These are phyloP conservation scores for Verticillium dahliae DNA, from an alignment of 2,329 filamentous ascomycete species.

Conservation along the genomic window DNA sequence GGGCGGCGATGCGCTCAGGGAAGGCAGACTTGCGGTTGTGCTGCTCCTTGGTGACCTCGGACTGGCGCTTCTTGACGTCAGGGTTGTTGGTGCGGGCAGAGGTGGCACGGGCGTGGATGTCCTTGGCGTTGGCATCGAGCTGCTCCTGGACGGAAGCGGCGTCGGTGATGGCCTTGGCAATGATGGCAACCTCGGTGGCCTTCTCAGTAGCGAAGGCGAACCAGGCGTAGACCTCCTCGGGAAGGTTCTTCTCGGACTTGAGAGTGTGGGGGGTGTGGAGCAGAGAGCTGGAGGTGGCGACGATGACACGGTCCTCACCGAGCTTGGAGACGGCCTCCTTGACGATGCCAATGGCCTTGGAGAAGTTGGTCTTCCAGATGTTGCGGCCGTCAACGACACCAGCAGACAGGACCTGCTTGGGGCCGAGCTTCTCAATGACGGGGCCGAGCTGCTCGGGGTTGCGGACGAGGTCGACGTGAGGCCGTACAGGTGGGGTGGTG, in stretches of 20 bases:
- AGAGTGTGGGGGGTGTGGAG: conserved; percentile 98
- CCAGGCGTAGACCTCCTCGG: conserved; percentile 66
- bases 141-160: conserved; percentile 79
- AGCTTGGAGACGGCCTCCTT: conserved; percentile 90
- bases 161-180: conserved; percentile 94
- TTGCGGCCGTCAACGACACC: conserved; percentile 98
- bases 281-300: conserved; percentile 94
- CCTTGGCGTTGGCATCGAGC: conserved; percentile 96
- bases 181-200: conserved; percentile 80
- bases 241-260: conserved; percentile 95
- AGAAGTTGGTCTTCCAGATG: conserved; percentile 99
- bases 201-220: conserved; percentile 98
- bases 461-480: conserved; percentile 96
- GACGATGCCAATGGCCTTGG: conserved; percentile 84
- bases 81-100: conserved; percentile 96
- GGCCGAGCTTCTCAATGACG: conserved; percentile 74
- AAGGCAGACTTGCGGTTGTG: conserved; percentile 94
- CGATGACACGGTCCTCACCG: conserved; percentile 94
- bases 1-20: conserved; percentile 74
- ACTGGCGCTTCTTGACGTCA: conserved; percentile 92
- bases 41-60: conserved; percentile 73
- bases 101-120: conserved; percentile 80
- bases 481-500: conserved; percentile 52
- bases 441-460: conserved; percentile 95
- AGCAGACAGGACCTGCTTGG: conserved; percentile 84